Conservation (phyloP, 2,329 filamentous ascomycete genomes). For the Ceratocystis diversiconidia region DNA sequence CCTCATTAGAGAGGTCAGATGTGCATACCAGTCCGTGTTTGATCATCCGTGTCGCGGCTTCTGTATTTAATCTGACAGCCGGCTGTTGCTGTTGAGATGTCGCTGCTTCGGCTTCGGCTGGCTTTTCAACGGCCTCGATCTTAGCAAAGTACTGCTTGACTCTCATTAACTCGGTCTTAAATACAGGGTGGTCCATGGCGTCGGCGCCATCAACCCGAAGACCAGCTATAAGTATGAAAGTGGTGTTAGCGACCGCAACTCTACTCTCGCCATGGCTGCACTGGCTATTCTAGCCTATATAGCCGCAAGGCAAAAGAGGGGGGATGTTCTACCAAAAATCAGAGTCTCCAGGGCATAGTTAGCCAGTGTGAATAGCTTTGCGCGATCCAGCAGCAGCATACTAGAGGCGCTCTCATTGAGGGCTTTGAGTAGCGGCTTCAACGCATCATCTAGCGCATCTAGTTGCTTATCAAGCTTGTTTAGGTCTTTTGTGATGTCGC, state of each 20-base stretch:
- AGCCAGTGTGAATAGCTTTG: constrained; percentile 78
- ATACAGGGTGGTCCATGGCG: constrained; percentile 73
- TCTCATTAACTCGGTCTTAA: constrained; percentile 61
- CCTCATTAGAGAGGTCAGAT: too few relatives aligned
- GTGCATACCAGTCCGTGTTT: constrained; percentile 57
- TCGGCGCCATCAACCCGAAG: constrained; percentile 66
- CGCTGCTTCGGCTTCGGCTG: constrained; percentile 22
- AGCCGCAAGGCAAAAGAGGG: neutral
- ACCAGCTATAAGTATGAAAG: constrained; percentile 38
- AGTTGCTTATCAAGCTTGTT: constrained; percentile 65
- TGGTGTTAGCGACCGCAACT: constrained; percentile 8
- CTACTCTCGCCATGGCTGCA: neutral
- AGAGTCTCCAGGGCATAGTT: constrained; percentile 85
- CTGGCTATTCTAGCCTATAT: too few relatives aligned
- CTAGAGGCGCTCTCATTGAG: constrained; percentile 58
- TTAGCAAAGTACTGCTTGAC: constrained; percentile 88
- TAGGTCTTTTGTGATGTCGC: constrained; percentile 51
- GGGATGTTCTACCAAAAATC: constrained; percentile 51
- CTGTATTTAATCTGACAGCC: constrained; percentile 50
- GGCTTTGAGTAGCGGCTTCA: constrained; percentile 57
- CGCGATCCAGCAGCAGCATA: constrained; percentile 83
- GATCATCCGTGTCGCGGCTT: constrained; percentile 68
- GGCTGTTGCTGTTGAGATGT: constrained; percentile 22
- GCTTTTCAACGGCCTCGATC: constrained; percentile 62
- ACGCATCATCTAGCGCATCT: constrained; percentile 58